Base-by-base conservation (phyloP, 2,329 filamentous ascomycete species). In the Clonostachys solani region DNA sequence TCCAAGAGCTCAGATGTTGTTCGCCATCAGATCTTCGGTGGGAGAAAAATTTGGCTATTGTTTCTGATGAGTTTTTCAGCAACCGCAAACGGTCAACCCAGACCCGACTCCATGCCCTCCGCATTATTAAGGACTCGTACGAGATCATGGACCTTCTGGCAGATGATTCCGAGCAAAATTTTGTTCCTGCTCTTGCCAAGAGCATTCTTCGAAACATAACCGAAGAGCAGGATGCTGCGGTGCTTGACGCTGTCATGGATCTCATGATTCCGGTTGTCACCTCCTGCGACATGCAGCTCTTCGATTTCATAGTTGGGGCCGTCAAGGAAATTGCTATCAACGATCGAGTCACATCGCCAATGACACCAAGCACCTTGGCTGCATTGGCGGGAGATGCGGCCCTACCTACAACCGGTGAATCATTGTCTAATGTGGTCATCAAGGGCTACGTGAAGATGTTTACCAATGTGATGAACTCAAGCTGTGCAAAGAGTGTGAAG, bases 401-500 rank as follows among this genome's bases (percentile, higher is more conserved):
- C 23, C 19, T 13, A 9, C 9, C 12, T n/a, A 35, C 16, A 5
- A 7, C n/a, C 12, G 42, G 42, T 6, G 55, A 77, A 54, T 86
- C 83, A 19, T 76, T 80, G 2, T 83, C 83, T 5, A 89, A 90
- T 54, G 81, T 92, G 40, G 84, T 89, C 42, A 78, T 84, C 0
- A 80, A 77, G 48, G 87, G 85, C 3, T 82, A 89, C 48, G 83
- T 90, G 40, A 81, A 79, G 51, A 83, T 95, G 45, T 95, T 95
- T 62, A 79, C 92, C 53, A 78, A 82, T 45, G 81, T 82, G 12
- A 81, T 95, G 69, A 83, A 84, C 53, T 71, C 69, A 33, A 83
- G 87, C 46, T 78, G 79, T 8, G 65, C 65, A 13, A 92, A 92
- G 63, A 80, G 84, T 12, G 69, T 77, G 18, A 75, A 74, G 43